Evolutionary conservation across 1,284 basidiomycete genomes (phyloP), one percentile per base, ranked within the genome.

Genomic region (Cryptococcus sp.): DNA sequence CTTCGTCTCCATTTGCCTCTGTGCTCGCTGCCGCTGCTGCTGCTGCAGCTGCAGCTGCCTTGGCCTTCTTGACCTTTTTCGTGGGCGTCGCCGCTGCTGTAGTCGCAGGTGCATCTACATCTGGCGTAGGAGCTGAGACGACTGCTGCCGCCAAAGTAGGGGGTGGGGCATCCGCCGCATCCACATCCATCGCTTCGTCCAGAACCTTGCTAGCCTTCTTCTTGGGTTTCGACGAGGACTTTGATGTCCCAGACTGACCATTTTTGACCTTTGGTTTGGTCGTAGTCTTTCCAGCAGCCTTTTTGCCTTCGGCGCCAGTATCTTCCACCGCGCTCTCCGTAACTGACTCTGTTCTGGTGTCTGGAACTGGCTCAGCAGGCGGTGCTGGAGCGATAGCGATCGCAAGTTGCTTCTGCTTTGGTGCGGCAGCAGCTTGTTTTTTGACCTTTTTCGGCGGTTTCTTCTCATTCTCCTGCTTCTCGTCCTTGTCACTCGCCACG

Each of bases 401-500:
- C 13, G 38, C 27, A 45, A n/a, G 23, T 35, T 52, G 55, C 43
- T 39, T 54, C 41, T 39, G 42, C 47, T 22, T 46, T 41, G n/a
- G 19, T 49, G 41, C 57, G 23, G 25, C 13, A 23, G 20, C 11
- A 30, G 48, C 16, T 27, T 50, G 45, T 38, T 54, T 52, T 54
- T 47, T 47, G 16, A 20, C 22, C 46, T 43, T 54, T 42, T 41
- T 50, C 13, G 7, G 27, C 41, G 19, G 52, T 23, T 46, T 58
- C 49, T 23, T 38, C 19, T 35, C 42, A 20, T 25, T 39, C 20
- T 25, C 20, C 17, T 39, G 19, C 46, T 59, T 50, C 4, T 38
- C 42, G 20, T 60, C 63, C 27, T 62, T 59, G n/a, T 56, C 64
- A 43, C 62, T 64, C 22, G 68, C 65, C 16, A 67, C 48, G 1